Conservation (phyloP, 768 basidiomycete species). For the Hericium coralloides region DNA sequence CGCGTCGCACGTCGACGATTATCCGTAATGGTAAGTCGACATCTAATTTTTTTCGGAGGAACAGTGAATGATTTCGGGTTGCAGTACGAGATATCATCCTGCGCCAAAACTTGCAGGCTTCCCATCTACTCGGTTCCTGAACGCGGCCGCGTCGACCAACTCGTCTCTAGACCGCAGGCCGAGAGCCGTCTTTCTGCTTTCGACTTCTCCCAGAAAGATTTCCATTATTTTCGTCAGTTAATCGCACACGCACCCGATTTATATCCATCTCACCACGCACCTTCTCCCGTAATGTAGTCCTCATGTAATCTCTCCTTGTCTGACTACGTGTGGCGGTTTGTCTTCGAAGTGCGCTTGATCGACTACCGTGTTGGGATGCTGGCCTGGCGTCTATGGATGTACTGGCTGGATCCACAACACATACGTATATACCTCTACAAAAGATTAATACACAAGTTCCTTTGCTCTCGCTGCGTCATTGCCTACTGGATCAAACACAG, state of each 20-base stretch:
- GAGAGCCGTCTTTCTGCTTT: background rate
- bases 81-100: constrained; percentile 55
- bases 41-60: background rate
- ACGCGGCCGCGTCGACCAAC: background rate
- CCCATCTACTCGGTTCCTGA: background rate
- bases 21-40: constrained; percentile 54
- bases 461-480: too few species aligned
- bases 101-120: constrained; percentile 40
- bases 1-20: constrained; percentile 60
- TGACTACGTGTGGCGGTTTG: background rate
- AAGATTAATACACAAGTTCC: background rate
- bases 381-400: background rate
- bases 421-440: background rate
- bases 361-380: too few species aligned
- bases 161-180: background rate
- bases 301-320: background rate
- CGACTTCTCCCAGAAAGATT: background rate
- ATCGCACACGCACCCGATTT: background rate
- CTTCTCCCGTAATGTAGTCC: background rate
- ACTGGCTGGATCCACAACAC: background rate
- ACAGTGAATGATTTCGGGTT: background rate
- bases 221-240: too few species aligned
- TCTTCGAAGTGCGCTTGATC: too few species aligned
- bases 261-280: background rate
- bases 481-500: too few species aligned